Conservation (phyloP, 306 rosid genomes). For the Lotus japonicus region DNA sequence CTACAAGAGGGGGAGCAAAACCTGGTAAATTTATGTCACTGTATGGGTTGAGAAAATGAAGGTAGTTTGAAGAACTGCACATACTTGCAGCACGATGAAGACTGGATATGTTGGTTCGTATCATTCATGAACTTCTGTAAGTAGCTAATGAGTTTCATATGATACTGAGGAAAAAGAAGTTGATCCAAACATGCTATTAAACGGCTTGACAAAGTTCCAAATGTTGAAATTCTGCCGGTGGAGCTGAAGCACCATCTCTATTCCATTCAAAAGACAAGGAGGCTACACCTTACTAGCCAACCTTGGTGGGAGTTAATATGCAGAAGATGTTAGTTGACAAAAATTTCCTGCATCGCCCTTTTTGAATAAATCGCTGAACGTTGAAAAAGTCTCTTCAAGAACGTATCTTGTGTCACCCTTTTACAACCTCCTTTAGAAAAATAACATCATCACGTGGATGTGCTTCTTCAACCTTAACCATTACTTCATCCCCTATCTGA, state of each 20-base stretch:
- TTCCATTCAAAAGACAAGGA: slow-evolving; percentile 6
- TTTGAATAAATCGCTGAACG: neutral
- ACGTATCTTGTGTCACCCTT: slow-evolving; percentile 22
- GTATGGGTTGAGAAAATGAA: slow-evolving; percentile 9
- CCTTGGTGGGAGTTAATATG: neutral
- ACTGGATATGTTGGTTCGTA: neutral
- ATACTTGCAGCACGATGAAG: neutral
- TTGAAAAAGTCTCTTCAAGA: neutral
- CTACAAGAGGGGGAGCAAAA: neutral
- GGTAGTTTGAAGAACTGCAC: slow-evolving; percentile 11
- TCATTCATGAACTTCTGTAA: neutral
- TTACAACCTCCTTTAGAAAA: slow-evolving; percentile 59
- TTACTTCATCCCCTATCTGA: slow-evolving; percentile 75
- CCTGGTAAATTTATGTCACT: slow-evolving; percentile 9
- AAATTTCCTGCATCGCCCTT: slow-evolving; percentile 17
- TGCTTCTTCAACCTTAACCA: slow-evolving; percentile 73
- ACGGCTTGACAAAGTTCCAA: slow-evolving; percentile 2
- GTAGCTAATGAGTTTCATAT: too few species aligned
- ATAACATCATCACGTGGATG: slow-evolving; percentile 84
- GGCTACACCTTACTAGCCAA: neutral
- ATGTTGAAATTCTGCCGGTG: neutral
- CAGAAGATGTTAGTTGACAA: neutral
- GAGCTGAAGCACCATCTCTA: neutral
- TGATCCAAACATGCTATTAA: neutral
- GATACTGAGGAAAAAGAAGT: too few species aligned